A percentile compares a stretch with the other conserved stretches of the same genome.
These are phyloP conservation scores for Przewalskia tangutica DNA, from an alignment of 257 asterid genomes.

Conservation along the genomic window DNA sequence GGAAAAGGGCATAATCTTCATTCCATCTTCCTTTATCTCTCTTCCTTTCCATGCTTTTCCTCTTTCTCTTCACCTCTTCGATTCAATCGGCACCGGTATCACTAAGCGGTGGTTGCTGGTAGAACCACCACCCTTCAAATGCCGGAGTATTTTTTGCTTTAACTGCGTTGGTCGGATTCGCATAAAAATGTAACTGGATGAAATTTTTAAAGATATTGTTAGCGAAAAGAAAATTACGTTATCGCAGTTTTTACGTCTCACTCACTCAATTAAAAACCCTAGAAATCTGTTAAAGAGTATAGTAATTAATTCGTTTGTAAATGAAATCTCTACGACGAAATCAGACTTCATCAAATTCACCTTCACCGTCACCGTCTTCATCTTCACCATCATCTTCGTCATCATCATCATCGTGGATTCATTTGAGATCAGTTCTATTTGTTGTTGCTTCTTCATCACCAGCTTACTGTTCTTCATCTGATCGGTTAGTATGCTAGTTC, in stretches of 20 bases:
- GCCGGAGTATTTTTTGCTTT: constrained; percentile 41
- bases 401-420: constrained; percentile 52
- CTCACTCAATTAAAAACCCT: constrained; percentile 27
- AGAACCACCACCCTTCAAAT: constrained; percentile 29
- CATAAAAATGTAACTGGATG: constrained; percentile 48
- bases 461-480: constrained; percentile 49
- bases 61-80: neutral
- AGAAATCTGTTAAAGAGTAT: constrained; percentile 13
- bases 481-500: constrained; percentile 50
- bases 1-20: neutral
- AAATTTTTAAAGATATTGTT: constrained; percentile 32
- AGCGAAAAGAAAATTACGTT: constrained; percentile 3
- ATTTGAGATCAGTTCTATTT: constrained; percentile 84
- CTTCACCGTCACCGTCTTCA: constrained; percentile 58
- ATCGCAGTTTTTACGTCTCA: constrained; percentile 39
- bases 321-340: constrained; percentile 85
- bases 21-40: too few relatives aligned
- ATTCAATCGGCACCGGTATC: constrained; percentile 14
- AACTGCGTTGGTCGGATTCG: constrained; percentile 27
- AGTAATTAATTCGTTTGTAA: constrained; percentile 16
- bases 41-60: constrained; percentile 5
- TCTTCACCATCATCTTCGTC: constrained; percentile 36
- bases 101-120: constrained; percentile 18
- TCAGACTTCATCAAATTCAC: constrained; percentile 51
- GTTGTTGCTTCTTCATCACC: constrained; percentile 75